Evolutionary conservation across 164 flowering plant genomes (phyloP), one percentile per base, ranked within the genome.

Genomic region (Piper betle): DNA sequence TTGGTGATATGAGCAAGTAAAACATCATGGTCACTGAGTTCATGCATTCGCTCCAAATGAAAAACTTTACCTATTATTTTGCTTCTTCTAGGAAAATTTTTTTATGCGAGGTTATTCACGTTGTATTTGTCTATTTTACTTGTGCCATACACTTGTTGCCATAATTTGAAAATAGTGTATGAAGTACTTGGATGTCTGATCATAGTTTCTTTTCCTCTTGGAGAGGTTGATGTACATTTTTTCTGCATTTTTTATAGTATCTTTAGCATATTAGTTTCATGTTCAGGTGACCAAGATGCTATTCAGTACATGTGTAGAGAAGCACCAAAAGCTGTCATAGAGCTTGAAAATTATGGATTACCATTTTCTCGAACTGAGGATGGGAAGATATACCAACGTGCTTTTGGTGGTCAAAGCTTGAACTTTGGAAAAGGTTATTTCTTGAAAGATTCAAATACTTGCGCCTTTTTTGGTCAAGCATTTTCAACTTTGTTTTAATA

Each of bases 301-400:
- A 88, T 94, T 62, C 97, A 91, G 60, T 94, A 91, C 64, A 94
- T 94, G 99, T 94, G 99, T 66, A 83, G 97, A 64, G 99, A 94
- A 75, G 99, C 99, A 63, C 97, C 99, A 43, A 86, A 91, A 79
- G 99, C 96, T 55, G 99, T 94, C 41, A 88, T 91, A 71, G 97
- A 94, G 75, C 96, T 94, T 67, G 96, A 94, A 68, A 85, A 94
- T 68, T 94, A 94, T 80, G 96, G 99, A 12, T 68, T 94, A 50
- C 99, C 99, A 52, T 94, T 94, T 77, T 94, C 99, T 68, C 83
- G 96, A 66, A 94, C 99, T 5, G 96, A 94, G 77, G 97, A 91
- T 63, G 99, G 99, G 37, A 91, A 81, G 73, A 85, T 94, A 63
- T 94, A 88, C 68, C 97, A 91, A 65, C 91, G 99, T 69, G 99